Base-by-base conservation (phyloP, 495 filamentous ascomycete genomes). In the Choiromyces venosus region DNA sequence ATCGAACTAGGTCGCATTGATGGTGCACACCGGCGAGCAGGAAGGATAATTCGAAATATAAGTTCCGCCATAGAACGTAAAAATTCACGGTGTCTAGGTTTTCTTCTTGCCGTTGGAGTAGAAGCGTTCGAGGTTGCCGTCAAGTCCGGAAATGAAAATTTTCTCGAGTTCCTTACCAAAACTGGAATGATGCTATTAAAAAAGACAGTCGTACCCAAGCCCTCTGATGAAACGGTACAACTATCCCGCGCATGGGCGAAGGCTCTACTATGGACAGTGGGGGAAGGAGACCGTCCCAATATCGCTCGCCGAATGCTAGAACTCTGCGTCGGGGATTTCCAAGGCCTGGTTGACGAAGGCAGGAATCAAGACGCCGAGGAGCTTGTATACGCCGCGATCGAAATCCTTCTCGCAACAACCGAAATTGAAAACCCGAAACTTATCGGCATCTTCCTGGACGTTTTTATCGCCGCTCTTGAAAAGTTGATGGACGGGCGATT, bases 391-490 rank as follows among this genome's bases (percentile, higher is more conserved):
- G 65, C 70, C 4, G 73, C 25, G 9, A 75, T 75, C 46, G 73
- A 75, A 64, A 67, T 73, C 2, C n/a, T 72, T 19, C 42, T 68
- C 19, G 37, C 37, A 4, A 42, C 68, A 21, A 38, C 72, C 18
- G 66, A 39, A 36, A 36, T 25, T 4, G 29, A 37, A 33, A 67
- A 67, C 5, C 18, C 65, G 5, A 14, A 52, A 16, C 29, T 73
- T 7, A 76, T 73, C 10, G 19, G 68, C 37, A 37, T 74, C 4
- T 37, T 76, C 25, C 39, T 46, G 6, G 65, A 25, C 10, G 37
- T 69, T 37, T 76, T 52, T 52, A 35, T 70, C 21, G 64, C 40
- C 1, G 42, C 64, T 35, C 38, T 76, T 29, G 74, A 76, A 38
- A 40, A 42, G 9, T 29, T 71, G 10, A 69, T 74, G 36, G 42